These are phyloP conservation scores for Monosporozyma yasuniensis DNA, from an alignment of 805 yeast species.

Conservation along the genomic window DNA sequence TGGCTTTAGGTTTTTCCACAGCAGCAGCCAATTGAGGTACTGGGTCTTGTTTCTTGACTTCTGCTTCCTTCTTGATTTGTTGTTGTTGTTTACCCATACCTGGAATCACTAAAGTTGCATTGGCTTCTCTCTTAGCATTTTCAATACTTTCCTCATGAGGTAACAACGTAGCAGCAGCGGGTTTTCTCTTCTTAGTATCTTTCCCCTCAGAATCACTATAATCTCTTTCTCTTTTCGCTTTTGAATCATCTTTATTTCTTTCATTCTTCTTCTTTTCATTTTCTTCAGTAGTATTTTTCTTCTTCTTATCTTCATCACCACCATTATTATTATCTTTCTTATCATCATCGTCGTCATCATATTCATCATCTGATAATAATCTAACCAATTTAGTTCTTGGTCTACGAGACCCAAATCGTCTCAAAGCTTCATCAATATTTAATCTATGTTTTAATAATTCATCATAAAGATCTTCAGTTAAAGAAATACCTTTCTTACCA, in stretches of 20 bases:
- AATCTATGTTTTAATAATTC: slow-evolving; percentile 29
- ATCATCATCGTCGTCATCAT: slow-evolving; percentile 13
- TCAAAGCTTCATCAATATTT: slow-evolving; percentile 31
- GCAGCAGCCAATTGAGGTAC: not conserved
- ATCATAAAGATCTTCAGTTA: slow-evolving; percentile 32
- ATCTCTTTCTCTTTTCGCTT: slow-evolving; percentile 7
- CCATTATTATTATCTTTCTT: slow-evolving; percentile 3
- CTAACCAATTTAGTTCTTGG: slow-evolving; percentile 26
- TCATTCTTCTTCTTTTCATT: slow-evolving; percentile 2
- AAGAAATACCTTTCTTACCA: slow-evolving; percentile 55
- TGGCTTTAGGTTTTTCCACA: not conserved
- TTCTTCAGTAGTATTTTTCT: not conserved
- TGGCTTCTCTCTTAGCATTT: slow-evolving; percentile 27
- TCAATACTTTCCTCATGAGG: slow-evolving; percentile 27
- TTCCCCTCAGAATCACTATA: slow-evolving; percentile 4
- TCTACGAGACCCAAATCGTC: slow-evolving; percentile 30
- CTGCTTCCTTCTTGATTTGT: slow-evolving; percentile 2
- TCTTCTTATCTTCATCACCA: slow-evolving; percentile 5
- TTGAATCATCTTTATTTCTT: slow-evolving; percentile 3
- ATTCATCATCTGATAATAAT: slow-evolving; percentile 25
- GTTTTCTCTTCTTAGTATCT: slow-evolving; percentile 19
- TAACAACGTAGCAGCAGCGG: slow-evolving; percentile 29
- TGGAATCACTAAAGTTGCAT: slow-evolving; percentile 26
- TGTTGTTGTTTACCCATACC: slow-evolving; percentile 15
- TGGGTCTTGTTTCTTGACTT: not conserved